Evolutionary conservation across 352 stramenopile genomes (phyloP).

Genomic region (Halophytophthora batemanensis): DNA sequence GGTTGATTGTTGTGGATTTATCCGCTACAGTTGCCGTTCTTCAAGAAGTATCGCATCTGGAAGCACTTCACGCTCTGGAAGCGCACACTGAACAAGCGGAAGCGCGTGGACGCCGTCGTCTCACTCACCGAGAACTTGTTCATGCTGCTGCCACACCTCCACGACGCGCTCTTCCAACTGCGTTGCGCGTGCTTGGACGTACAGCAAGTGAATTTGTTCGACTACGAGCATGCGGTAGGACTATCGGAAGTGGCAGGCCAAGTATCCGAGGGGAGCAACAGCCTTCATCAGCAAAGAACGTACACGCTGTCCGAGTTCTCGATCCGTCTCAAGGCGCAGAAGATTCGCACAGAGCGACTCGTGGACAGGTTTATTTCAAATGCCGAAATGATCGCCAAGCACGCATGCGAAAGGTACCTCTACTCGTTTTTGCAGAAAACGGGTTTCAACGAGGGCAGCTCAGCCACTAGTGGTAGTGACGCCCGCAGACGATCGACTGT

Average conservation of each 20-base stretch:
- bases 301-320: slow-evolving; percentile 84
- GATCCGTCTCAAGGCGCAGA: slow-evolving; percentile 65
- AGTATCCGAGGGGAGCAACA: slow-evolving; percentile 1
- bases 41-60: slow-evolving; percentile 87
- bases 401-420: slow-evolving; percentile 61
- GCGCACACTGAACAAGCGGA: slow-evolving; percentile 51
- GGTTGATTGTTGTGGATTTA: not conserved
- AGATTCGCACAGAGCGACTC: slow-evolving; percentile 50
- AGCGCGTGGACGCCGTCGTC: slow-evolving; percentile 29
- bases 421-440: slow-evolving; percentile 52
- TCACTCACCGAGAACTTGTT: slow-evolving; percentile 85
- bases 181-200: slow-evolving; percentile 59
- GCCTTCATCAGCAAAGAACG: slow-evolving; percentile 35
- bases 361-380: slow-evolving; percentile 64
- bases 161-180: slow-evolving; percentile 77
- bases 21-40: slow-evolving; percentile 73
- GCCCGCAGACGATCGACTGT: slow-evolving; percentile 11
- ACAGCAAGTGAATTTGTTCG: slow-evolving; percentile 26
- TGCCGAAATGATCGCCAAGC: slow-evolving; percentile 52
- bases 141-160: slow-evolving; percentile 79
- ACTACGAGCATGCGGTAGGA: slow-evolving; percentile 23
- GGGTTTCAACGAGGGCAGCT: slow-evolving; percentile 43
- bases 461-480: slow-evolving; percentile 1
- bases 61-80: slow-evolving; percentile 91
- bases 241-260: not conserved